These are phyloP conservation scores for Ceratocystis colombiana DNA, from an alignment of 2,329 filamentous ascomycete genomes.

Conservation along the genomic window DNA sequence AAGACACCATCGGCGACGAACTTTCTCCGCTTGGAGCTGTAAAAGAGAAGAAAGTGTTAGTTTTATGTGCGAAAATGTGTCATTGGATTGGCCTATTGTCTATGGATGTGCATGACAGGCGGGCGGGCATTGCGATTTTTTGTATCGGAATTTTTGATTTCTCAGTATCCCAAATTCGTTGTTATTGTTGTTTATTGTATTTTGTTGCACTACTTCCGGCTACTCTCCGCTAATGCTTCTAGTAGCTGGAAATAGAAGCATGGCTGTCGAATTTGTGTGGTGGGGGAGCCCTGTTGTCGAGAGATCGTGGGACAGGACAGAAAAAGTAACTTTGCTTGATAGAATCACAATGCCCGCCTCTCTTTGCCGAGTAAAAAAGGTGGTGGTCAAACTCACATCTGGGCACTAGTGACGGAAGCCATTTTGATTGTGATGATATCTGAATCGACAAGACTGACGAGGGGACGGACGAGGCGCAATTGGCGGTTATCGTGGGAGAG, in stretches of 20 bases:
- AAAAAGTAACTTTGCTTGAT: background rate
- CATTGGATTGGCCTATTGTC: background rate
- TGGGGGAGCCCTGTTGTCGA: conserved; percentile 1
- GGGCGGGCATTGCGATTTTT: background rate
- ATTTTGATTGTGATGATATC: conserved; percentile 26
- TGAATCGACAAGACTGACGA: conserved; percentile 26
- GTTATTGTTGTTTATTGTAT: background rate
- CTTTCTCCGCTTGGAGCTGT: conserved; percentile 84
- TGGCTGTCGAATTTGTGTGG: background rate
- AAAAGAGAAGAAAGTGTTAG: conserved; percentile 25
- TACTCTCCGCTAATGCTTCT: no score
- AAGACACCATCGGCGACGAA: conserved; percentile 98
- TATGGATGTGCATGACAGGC: background rate
- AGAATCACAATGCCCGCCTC: conserved; percentile 23
- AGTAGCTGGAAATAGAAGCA: background rate
- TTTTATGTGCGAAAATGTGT: conserved; percentile 1
- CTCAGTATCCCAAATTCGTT: background rate
- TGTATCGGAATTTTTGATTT: background rate
- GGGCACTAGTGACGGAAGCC: conserved; percentile 26
- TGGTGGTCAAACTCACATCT: conserved; percentile 25
- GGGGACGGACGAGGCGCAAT: conserved; percentile 23
- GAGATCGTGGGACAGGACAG: background rate
- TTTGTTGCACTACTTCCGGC: background rate
- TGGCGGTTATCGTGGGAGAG: conserved; percentile 26
- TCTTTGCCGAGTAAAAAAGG: conserved; percentile 11